phyloP scores from a whole-genome alignment of 345 rosid genomes.

The Litchi chinensis region DNA sequence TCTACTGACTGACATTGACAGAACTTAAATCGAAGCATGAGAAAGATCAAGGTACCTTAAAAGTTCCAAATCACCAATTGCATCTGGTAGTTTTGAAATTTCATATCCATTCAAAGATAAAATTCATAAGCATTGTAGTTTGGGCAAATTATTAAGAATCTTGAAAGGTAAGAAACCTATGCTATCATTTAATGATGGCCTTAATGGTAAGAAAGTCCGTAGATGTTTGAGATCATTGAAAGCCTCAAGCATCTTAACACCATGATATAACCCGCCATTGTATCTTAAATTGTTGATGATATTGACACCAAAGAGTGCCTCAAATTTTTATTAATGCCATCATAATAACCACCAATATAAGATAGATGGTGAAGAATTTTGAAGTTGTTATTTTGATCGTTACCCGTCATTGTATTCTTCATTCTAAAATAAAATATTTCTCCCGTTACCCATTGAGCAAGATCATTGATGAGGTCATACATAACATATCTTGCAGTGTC shows the following conservation, averaged over 20 bases:
- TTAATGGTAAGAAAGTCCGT: neutral
- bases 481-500: too few relatives aligned
- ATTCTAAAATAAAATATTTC: neutral
- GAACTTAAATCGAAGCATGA: fast-evolving
- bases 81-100: neutral
- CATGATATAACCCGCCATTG: neutral
- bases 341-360: neutral
- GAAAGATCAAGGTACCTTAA: slow-evolving; percentile 23
- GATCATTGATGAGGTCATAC: too few relatives aligned
- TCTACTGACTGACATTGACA: slow-evolving; percentile 15
- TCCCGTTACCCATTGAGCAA: neutral
- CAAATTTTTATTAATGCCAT: neutral
- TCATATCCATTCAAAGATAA: neutral
- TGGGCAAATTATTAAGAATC: neutral
- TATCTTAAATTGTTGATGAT: neutral
- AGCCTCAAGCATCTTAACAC: neutral
- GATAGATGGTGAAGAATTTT: neutral
- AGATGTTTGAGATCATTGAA: neutral
- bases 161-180: neutral
- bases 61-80: slow-evolving; percentile 19
- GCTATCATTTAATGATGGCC: neutral
- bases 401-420: neutral
- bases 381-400: neutral
- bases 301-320: neutral
- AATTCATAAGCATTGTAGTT: neutral